phyloP scores from a whole-genome alignment of 495 filamentous ascomycete genomes.

The Emericellopsis terricola region DNA sequence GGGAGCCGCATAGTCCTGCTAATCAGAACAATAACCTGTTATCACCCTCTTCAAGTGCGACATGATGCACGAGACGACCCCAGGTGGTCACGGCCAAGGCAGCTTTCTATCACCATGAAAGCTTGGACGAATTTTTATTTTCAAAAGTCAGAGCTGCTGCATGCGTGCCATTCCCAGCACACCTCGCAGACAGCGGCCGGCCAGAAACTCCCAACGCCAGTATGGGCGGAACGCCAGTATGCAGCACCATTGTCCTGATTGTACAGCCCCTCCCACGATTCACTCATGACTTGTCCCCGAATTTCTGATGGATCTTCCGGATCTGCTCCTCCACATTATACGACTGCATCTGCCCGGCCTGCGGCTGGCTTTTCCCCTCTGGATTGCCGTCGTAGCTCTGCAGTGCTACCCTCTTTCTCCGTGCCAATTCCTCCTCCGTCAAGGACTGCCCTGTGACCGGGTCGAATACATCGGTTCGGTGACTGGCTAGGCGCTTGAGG shows the following conservation, averaged over 20 bases:
- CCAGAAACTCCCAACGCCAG: no score
- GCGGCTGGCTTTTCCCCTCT: slow-evolving; percentile 33
- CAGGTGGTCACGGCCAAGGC: no score
- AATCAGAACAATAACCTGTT: no score
- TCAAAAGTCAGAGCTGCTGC: no score
- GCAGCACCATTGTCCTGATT: neutral
- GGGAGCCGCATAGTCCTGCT: no score
- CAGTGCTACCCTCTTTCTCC: slow-evolving; percentile 54
- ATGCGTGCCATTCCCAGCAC: no score
- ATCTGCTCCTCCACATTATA: slow-evolving; percentile 61
- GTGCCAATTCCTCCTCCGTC: slow-evolving; percentile 53
- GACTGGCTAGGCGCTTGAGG: slow-evolving; percentile 88
- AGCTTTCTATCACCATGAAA: no score
- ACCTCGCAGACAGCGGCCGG: no score
- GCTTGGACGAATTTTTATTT: no score
- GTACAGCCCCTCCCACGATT: slow-evolving; percentile 1
- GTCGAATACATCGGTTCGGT: slow-evolving; percentile 86
- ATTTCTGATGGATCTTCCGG: slow-evolving; percentile 47
- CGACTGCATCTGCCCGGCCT: slow-evolving; percentile 37
- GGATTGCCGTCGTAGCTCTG: slow-evolving; percentile 48
- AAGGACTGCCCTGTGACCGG: slow-evolving; percentile 45
- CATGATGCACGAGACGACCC: no score
- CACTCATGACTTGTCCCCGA: slow-evolving; percentile 23
- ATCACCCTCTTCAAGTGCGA: no score
- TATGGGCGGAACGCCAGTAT: no score